Percentiles rank a stretch among this genome's conserved stretches.
phyloP scores from a whole-genome alignment of 2,329 filamentous ascomycete species.

The Trichoderma guizhouense region DNA sequence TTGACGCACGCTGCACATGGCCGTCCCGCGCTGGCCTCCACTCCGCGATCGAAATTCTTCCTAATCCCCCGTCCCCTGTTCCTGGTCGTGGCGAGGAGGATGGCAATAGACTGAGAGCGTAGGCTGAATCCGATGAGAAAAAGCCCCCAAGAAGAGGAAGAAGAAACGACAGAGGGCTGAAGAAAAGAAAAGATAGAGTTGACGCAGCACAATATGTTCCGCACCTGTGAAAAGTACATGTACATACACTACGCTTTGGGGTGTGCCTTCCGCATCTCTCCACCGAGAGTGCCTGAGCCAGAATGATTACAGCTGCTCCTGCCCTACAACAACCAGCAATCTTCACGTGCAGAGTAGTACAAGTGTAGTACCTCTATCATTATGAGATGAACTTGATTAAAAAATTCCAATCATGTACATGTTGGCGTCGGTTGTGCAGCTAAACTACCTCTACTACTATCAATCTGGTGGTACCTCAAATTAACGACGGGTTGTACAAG shows the following conservation, averaged over 20 bases:
- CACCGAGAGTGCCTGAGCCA: neutral
- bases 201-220: neutral
- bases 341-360: neutral
- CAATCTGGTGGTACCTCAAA: neutral
- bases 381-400: neutral
- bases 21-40: slow-evolving; percentile 10
- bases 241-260: neutral
- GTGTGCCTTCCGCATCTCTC: neutral
- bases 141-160: neutral
- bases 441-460: neutral
- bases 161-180: neutral
- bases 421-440: neutral
- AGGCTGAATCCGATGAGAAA: neutral
- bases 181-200: neutral
- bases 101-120: neutral
- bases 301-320: neutral
- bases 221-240: neutral
- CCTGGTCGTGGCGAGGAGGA: neutral
- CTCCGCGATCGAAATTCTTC: slow-evolving; percentile 7
- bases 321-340: neutral
- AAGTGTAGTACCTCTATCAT: neutral
- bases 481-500: neutral
- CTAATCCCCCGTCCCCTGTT: neutral
- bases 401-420: neutral
- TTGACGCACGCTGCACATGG: slow-evolving; percentile 14